Base-by-base conservation (phyloP, 176 grass and related monocot species). In the Rhynchospora tenuis region DNA sequence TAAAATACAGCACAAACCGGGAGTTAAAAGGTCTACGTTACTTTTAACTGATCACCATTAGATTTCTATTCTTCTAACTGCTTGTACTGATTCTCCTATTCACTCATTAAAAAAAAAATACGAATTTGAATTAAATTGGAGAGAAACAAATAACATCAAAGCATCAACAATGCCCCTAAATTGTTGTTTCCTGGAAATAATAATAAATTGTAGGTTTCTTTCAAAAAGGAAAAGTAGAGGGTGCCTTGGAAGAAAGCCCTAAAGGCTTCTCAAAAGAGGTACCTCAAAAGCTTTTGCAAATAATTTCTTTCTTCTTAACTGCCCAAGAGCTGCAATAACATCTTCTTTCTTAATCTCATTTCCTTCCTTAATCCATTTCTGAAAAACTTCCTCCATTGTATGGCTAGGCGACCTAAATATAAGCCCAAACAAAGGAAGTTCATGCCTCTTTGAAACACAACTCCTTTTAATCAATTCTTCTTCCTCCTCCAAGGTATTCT, bases 251-350 rank as follows among this genome's bases (percentile, higher is more conserved):
- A 74, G 52, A 27, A 27, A 75, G 13, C 13, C 46, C 22, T 50
- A 75, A 75, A 29, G 22, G 19, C 2, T 38, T 38, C n/a, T n/a
- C 2, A 38, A 38, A 38, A 38, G 5, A 38, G 61, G 82, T 65
- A 99, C 96, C 96, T 99, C 64, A 59, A 99, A 81, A n/a, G 93
- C 96, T 84, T 99, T 99, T 16, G 0, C 4, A 58, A 45, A 95
- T 84, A 84, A 59, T 70, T 1, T 81, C 9, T 70, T 55, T 69
- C 23, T 99, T 4, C 93, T 81, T 78, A 99, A 93, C 26, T 44
- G 38, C 23, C 86, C 47, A 57, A 90, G n/a, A 52, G 76, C 77
- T 57, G 33, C 46, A 74, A 73, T 84, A 52, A 95, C 20, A 14
- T 86, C 89, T 9, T 86, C 64, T 79, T 88, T 83, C 10, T 89